Conservation (phyloP, 768 basidiomycete genomes). For the Leucocoprinus sp. region DNA sequence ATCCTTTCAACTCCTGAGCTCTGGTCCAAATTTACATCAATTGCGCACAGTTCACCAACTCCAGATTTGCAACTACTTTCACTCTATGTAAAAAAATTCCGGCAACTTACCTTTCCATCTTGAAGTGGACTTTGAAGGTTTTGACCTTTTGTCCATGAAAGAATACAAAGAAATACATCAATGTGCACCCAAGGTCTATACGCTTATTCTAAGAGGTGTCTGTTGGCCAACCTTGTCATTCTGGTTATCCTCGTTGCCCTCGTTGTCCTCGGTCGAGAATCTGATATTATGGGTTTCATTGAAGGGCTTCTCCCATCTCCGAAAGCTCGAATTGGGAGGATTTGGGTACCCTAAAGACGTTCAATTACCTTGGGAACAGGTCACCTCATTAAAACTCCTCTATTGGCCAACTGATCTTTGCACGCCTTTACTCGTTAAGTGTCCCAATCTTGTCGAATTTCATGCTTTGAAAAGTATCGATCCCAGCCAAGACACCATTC, state of each 20-base stretch:
- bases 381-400: background rate
- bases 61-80: background rate
- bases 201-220: background rate
- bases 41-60: no score
- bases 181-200: background rate
- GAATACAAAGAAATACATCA: background rate
- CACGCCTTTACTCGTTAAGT: background rate
- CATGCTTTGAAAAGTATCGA: background rate
- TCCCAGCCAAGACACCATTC: background rate
- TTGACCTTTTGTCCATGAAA: background rate
- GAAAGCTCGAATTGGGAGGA: background rate
- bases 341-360: background rate
- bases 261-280: background rate
- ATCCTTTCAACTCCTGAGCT: background rate
- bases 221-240: background rate
- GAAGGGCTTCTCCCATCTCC: background rate
- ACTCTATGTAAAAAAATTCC: background rate
- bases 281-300: background rate
- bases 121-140: background rate
- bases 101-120: background rate
- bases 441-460: background rate
- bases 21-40: no score
- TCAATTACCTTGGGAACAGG: slow-evolving; percentile 1
- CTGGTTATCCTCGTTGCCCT: no score
- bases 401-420: background rate